Evolutionary conservation across 495 filamentous ascomycete species (phyloP), one percentile per base, ranked within the genome.

Genomic region (Platismatia glauca): DNA sequence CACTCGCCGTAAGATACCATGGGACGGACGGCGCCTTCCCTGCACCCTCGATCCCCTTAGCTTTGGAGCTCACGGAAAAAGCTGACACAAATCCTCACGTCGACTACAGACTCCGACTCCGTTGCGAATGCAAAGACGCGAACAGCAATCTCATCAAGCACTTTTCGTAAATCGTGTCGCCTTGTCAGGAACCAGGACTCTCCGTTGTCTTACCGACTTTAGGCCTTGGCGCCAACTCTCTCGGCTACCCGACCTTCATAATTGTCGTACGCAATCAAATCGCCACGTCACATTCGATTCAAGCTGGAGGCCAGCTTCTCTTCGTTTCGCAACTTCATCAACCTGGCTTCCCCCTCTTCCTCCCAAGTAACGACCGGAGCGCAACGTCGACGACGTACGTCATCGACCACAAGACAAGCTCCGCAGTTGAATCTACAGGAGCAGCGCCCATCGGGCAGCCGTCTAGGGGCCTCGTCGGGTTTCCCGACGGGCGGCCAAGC

Each of bases 301-400:
- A 31, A 44, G 55, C n/a, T 44, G 56, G 43, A 43, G 24, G 18
- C 53, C 61, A n/a, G 55, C 55, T 37, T 58, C 22, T 33, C 55
- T 31, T 34, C 43, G 7, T 16, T 46, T 16, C 18, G 24, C 38
- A 16, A 58, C 56, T 52, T 39, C 15, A 50, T 34, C 68, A 70
- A 29, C 48, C 64, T 70, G 68, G 68, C 66, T 63, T 66, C 68
- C 52, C 66, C 62, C 31, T 57, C 67, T 43, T 57, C 68, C 27
- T 63, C 61, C 33, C 64, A 66, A 57, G 60, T 63, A 38, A 44
- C 38, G 18, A 37, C 58, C n/a, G 62, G 61, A 63, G 67, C 63
- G 34, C 68, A 68, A 64, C 64, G 66, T 60, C 66, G 68, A 50
- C 61, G 68, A 38, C 68, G 68, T 44, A 63, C 64, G 34, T 70